These are phyloP conservation scores for Kodamaea nitidulidarum DNA, from an alignment of 805 yeast genomes.

Conservation along the genomic window DNA sequence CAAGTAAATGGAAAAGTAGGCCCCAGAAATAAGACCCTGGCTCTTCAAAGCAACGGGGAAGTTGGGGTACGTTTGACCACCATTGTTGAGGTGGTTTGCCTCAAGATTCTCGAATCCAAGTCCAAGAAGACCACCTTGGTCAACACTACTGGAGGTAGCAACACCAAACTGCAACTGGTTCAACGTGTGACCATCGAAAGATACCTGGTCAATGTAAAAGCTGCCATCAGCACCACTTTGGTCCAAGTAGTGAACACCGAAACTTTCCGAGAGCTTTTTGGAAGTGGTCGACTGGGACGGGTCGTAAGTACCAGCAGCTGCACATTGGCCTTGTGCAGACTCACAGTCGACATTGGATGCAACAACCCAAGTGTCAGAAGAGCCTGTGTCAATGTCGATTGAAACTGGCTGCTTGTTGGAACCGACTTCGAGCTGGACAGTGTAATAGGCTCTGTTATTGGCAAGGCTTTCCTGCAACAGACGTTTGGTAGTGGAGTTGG, in stretches of 20 bases:
- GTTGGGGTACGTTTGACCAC: conserved; percentile 10
- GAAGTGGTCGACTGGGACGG: background rate
- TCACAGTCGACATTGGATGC: background rate
- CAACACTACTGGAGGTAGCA: conserved; percentile 18
- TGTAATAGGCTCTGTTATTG: background rate
- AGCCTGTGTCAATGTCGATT: conserved; percentile 14
- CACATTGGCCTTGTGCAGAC: background rate
- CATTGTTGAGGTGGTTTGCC: background rate
- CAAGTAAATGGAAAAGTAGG: conserved; percentile 14
- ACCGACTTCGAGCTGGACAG: conserved; percentile 1
- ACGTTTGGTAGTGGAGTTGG: background rate
- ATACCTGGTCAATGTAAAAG: conserved; percentile 5
- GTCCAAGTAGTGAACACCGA: conserved; percentile 1
- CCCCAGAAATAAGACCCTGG: conserved; percentile 22
- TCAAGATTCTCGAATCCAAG: conserved; percentile 3
- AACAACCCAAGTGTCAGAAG: conserved; percentile 10
- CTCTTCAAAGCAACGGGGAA: conserved; percentile 21
- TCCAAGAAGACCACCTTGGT: conserved; percentile 19
- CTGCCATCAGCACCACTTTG: conserved; percentile 7
- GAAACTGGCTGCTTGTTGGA: conserved; percentile 4
- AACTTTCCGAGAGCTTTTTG: background rate
- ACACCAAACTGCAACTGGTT: conserved; percentile 4
- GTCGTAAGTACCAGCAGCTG: background rate
- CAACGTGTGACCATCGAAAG: conserved; percentile 7
- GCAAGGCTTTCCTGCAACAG: background rate